Base-by-base conservation (phyloP, 176 grass and related monocot species). In the Aegilops speltoides region DNA sequence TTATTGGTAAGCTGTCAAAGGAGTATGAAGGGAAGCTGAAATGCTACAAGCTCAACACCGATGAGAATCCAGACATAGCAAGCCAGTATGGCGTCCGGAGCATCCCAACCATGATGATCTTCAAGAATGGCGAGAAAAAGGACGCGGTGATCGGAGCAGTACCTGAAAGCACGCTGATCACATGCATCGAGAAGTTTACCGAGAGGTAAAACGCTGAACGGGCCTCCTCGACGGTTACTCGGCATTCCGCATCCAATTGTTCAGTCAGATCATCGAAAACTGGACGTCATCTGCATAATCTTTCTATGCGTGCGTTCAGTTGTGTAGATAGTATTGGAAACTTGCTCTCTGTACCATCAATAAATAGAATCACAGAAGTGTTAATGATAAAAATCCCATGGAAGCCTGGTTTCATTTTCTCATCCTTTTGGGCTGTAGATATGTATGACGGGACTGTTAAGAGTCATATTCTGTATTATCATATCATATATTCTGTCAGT, bases 71-170 rank as follows among this genome's bases (percentile, higher is more conserved):
- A 0, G 87, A 86, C 45, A 94, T 96, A 10, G 92, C 97, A 2
- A 96, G 88, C 19, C 86, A 92, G 84, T 83, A 88, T 1, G 84
- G 91, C 29, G 93, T 96, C 69, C 88, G 91, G 62, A 98, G 93
- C 90, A 94, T 98, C 78, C 96, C 96, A 43, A 96, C 96, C 28
- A 87, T 92, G 84, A 87, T 98, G 14, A 46, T 98, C 52, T 94
- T 96, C 92, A 96, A 96, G 90, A 87, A 86, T 0, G 96, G 96
- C 0, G 93, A 98, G 82, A 96, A 93, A 56, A 95, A 92, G 50
- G 92, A 96, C 34, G 70, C 88, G 1, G 90, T 98, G 63, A 92
- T 98, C 11, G 96, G 96, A 10, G 93, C 96, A 3, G 92, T 98
- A 54, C 96, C 90, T 1, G 90, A 98, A 79, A 92, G 37, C 16